Evolutionary conservation across 352 stramenopile species (phyloP).

Genomic region (Aphanomyces cochlioides): DNA sequence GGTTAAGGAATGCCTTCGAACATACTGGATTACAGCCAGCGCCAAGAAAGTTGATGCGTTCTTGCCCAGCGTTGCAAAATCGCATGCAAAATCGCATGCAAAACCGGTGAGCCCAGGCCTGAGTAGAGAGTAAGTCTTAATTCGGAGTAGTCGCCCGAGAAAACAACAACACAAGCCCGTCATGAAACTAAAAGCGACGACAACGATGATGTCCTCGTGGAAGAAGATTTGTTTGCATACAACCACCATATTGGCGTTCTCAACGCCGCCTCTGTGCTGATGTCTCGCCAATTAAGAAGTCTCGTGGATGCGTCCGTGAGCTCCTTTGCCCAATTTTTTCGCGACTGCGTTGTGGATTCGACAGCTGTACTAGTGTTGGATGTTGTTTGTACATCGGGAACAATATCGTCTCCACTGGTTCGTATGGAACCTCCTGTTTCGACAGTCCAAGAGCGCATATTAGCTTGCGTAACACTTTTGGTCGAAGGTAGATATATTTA

Average conservation of each 20-base stretch:
- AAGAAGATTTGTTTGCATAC: constrained; percentile 37
- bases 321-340: constrained; percentile 68
- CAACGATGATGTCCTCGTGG: constrained; percentile 20
- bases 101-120: not conserved
- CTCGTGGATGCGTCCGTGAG: constrained; percentile 81
- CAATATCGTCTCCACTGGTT: not conserved
- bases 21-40: constrained; percentile 71
- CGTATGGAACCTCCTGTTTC: constrained; percentile 50
- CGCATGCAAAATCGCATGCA: not conserved
- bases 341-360: constrained; percentile 57
- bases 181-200: not conserved
- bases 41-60: constrained; percentile 39
- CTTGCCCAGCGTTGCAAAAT: not conserved
- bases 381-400: constrained; percentile 33
- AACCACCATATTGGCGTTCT: constrained; percentile 66
- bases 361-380: constrained; percentile 58
- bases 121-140: too few species aligned
- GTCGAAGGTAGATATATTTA: constrained; percentile 43
- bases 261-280: constrained; percentile 79
- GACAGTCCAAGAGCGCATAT: constrained; percentile 57
- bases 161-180: too few species aligned
- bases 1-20: constrained; percentile 81
- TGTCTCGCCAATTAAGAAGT: constrained; percentile 85
- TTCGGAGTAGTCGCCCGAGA: too few species aligned
- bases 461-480: constrained; percentile 57